These are phyloP conservation scores for Curvularia eragrostidis DNA, from an alignment of 2,329 filamentous ascomycete genomes.

Conservation along the genomic window DNA sequence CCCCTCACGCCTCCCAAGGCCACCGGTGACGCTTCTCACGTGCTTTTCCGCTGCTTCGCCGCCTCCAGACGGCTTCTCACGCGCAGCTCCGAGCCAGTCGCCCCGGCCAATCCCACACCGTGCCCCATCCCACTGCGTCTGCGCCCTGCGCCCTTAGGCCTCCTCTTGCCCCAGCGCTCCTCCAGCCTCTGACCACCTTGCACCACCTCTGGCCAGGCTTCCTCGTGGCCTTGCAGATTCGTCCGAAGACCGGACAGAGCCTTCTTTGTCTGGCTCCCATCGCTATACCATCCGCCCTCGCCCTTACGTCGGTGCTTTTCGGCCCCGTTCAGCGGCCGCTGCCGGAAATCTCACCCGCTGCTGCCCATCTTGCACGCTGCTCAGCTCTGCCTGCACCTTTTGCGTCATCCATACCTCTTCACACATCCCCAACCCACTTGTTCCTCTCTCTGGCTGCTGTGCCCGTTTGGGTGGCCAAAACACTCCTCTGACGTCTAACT, in stretches of 20 bases:
- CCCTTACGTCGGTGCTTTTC: conserved; percentile 5
- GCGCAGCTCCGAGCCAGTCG: conserved; percentile 24
- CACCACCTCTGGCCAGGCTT: conserved; percentile 4
- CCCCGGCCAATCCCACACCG: conserved; percentile 19
- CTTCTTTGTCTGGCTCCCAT: conserved; percentile 15
- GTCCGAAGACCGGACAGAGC: neutral
- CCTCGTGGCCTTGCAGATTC: conserved; percentile 1
- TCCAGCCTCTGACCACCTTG: conserved; percentile 22
- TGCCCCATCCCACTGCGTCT: conserved; percentile 5
- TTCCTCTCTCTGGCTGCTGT: conserved; percentile 5
- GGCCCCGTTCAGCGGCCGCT: conserved; percentile 1
- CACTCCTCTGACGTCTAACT: conserved; percentile 9
- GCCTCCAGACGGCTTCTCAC: conserved; percentile 24
- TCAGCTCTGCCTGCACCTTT: conserved; percentile 5
- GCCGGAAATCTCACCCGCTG: conserved; percentile 15
- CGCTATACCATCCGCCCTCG: conserved; percentile 13
- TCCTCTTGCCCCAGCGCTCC: conserved; percentile 15
- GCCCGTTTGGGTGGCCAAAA: conserved; percentile 18
- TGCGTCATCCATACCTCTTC: conserved; percentile 23
- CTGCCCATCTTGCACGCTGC: conserved; percentile 18
- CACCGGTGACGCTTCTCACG: conserved; percentile 18
- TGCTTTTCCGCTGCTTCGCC: conserved; percentile 20
- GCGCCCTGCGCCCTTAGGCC: conserved; percentile 1
- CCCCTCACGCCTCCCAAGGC: conserved; percentile 9
- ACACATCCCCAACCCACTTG: conserved; percentile 6